A percentile compares a stretch with the other conserved stretches of the same genome.
phyloP scores from a whole-genome alignment of 2,329 filamentous ascomycete species.

The Clarireedia monteithiana region DNA sequence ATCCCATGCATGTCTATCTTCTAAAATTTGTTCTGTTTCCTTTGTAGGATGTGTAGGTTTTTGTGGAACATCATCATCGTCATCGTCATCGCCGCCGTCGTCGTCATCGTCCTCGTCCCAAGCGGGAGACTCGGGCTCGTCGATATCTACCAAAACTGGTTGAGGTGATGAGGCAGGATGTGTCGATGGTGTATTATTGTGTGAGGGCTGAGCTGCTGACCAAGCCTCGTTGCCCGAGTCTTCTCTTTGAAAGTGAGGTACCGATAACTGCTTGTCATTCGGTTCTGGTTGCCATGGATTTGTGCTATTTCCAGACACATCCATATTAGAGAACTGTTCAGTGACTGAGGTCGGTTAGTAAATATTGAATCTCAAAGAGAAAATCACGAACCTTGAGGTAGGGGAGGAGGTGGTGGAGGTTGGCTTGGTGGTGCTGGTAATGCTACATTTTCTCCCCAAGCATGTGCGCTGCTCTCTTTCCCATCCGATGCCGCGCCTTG shows the following conservation, averaged over 20 bases:
- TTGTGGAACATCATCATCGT: background rate
- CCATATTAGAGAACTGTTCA: slow-evolving; percentile 21
- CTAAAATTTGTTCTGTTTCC: slow-evolving; percentile 17
- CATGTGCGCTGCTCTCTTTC: slow-evolving; percentile 23
- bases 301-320: slow-evolving; percentile 20
- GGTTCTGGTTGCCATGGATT: slow-evolving; percentile 28
- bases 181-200: background rate
- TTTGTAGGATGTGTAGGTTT: slow-evolving; percentile 11
- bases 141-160: slow-evolving; percentile 22
- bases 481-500: slow-evolving; percentile 10
- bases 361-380: background rate
- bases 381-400: slow-evolving; percentile 15
- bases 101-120: slow-evolving; percentile 20
- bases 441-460: slow-evolving; percentile 20
- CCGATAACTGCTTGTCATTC: slow-evolving; percentile 17
- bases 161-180: slow-evolving; percentile 8
- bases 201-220: slow-evolving; percentile 10
- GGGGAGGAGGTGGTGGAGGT: slow-evolving; percentile 14
- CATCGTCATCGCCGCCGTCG: background rate
- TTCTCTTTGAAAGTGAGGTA: slow-evolving; percentile 13
- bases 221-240: slow-evolving; percentile 26
- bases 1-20: slow-evolving; percentile 26
- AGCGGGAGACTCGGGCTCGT: slow-evolving; percentile 26
- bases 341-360: slow-evolving; percentile 8
- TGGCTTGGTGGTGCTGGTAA: slow-evolving; percentile 10